Percentiles rank a stretch among this genome's conserved stretches.
phyloP scores from a whole-genome alignment of 2,329 filamentous ascomycete species.

The Claviceps africana region DNA sequence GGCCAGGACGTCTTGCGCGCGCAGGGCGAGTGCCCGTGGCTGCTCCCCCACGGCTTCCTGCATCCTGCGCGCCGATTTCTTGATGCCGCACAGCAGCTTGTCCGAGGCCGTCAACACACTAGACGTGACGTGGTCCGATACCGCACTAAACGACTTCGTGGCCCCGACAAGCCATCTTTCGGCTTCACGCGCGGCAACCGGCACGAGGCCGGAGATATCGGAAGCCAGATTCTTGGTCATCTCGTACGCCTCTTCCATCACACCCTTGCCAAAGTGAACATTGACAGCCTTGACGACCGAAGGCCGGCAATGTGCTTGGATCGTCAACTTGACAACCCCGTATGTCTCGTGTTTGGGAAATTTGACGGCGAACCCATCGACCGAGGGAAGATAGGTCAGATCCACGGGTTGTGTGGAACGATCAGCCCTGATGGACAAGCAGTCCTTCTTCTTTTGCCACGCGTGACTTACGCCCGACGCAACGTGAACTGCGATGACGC shows the following conservation, averaged over 20 bases:
- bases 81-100: constrained; percentile 13
- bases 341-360: constrained; percentile 40
- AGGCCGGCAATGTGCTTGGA: constrained; percentile 44
- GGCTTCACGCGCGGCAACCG: constrained; percentile 25
- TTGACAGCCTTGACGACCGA: constrained; percentile 47
- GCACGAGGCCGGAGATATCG: constrained; percentile 25
- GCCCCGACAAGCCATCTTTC: constrained; percentile 23
- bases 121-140: constrained; percentile 15
- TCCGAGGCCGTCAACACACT: constrained; percentile 16
- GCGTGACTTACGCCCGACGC: constrained; percentile 33
- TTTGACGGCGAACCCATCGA: constrained; percentile 38
- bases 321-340: constrained; percentile 42
- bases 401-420: constrained; percentile 33
- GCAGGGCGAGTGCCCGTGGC: constrained; percentile 8
- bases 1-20: constrained; percentile 9
- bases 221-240: constrained; percentile 29
- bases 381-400: constrained; percentile 31
- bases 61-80: constrained; percentile 9
- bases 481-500: constrained; percentile 41
- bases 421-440: constrained; percentile 40
- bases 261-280: constrained; percentile 42
- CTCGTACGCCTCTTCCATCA: constrained; percentile 30
- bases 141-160: constrained; percentile 17
- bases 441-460: constrained; percentile 40
- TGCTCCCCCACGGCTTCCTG: constrained; percentile 12